Evolutionary conservation across 2,329 filamentous ascomycete genomes (phyloP).

Genomic region (Leptographium wingfieldii): DNA sequence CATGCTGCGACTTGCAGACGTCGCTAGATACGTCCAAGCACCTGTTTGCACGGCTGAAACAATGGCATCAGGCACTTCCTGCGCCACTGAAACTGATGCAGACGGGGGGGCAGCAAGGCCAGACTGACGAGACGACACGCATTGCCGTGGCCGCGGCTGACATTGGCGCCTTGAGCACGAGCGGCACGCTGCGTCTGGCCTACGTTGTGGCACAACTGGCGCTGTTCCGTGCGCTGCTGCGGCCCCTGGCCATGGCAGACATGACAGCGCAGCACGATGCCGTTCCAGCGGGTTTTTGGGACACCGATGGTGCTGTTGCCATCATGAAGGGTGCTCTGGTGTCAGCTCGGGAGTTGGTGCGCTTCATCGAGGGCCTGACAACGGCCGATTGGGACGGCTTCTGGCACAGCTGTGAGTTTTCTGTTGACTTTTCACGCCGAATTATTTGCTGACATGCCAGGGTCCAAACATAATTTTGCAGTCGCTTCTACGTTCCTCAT

Average conservation of each 20-base stretch:
- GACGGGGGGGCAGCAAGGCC: background rate
- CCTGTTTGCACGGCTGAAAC: background rate
- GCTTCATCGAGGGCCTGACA: conserved; percentile 3
- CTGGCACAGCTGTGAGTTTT: conserved; percentile 4
- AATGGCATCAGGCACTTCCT: conserved; percentile 2
- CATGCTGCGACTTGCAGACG: background rate
- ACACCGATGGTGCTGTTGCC: background rate
- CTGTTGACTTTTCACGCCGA: background rate
- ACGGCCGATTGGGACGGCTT: conserved; percentile 7
- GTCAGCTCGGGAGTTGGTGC: background rate
- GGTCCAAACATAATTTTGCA: conserved; percentile 5
- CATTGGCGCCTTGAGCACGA: background rate
- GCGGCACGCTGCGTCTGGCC: background rate
- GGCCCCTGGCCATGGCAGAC: conserved; percentile 1
- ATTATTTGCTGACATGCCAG: background rate
- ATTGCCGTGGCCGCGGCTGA: background rate
- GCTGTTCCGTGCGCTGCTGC: conserved; percentile 2
- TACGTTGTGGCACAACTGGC: conserved; percentile 3
- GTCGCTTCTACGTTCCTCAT: conserved; percentile 3
- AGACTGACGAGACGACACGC: background rate
- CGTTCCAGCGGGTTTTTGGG: background rate
- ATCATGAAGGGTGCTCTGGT: background rate
- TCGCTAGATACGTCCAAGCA: background rate
- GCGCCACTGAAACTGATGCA: background rate
- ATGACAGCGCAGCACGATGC: background rate